Percentiles rank a stretch among this genome's conserved stretches.
Conservation (phyloP, 2,329 filamentous ascomycete species). For the Curvularia eragrostidis region DNA sequence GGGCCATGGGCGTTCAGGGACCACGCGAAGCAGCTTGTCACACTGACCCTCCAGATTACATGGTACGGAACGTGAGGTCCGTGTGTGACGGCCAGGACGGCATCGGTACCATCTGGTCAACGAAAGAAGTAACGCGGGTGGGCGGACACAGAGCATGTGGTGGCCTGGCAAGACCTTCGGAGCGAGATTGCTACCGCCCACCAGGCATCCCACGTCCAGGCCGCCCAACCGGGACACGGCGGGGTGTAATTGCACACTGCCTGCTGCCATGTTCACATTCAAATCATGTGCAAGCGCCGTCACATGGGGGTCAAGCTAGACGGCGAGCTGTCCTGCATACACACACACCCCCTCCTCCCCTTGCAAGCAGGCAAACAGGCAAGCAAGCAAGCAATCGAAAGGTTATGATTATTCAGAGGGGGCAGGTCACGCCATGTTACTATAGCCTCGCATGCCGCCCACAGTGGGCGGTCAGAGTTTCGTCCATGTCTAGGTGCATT, state of each 20-base stretch:
- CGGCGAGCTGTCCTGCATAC: constrained; percentile 7
- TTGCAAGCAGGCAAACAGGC: constrained; percentile 1
- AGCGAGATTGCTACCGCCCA: constrained; percentile 19
- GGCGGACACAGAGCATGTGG: constrained; percentile 15
- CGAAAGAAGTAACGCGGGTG: constrained; percentile 2
- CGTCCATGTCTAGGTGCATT: constrained; percentile 24
- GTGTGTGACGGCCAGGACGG: constrained; percentile 34
- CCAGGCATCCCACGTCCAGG: constrained; percentile 13
- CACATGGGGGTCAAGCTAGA: constrained; percentile 7
- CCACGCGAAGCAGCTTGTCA: constrained; percentile 31
- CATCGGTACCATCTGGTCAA: constrained; percentile 23
- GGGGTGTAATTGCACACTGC: not conserved
- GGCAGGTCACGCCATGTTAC: constrained; percentile 7
- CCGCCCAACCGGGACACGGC: constrained; percentile 12
- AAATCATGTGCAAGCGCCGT: constrained; percentile 12
- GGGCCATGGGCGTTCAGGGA: constrained; percentile 43
- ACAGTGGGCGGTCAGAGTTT: constrained; percentile 28
- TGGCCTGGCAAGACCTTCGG: not conserved
- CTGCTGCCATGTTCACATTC: constrained; percentile 10
- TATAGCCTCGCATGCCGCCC: constrained; percentile 11
- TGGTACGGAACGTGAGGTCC: constrained; percentile 34
- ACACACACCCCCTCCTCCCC: not conserved
- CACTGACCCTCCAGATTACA: constrained; percentile 26
- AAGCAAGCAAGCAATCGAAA: constrained; percentile 5
- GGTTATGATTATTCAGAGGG: constrained; percentile 15